Evolutionary conservation across 2,329 filamentous ascomycete species (phyloP), one percentile per base, ranked within the genome.

Genomic region (Rhinocladiella similis): DNA sequence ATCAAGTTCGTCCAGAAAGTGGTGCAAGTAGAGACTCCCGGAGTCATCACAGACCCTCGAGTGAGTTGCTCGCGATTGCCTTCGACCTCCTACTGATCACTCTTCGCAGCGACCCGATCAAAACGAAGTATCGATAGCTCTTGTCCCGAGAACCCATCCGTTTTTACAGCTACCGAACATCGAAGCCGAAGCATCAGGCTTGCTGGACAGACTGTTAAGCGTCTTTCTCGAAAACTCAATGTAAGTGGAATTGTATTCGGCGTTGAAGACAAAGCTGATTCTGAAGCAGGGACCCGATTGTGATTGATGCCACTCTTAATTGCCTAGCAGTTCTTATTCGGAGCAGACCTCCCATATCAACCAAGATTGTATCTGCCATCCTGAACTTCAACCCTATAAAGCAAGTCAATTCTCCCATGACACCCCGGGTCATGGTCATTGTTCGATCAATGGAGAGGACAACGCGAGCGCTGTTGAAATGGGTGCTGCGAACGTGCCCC

Each of bases 1-100:
- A 88, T 97, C 80, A 99, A 99, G 74, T 99, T 99, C 72, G 88
- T 91, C 36, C 93, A 99, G 76, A 86, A 90, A 62, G 90, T 97
- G 43, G 89, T 99, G 43, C 83, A 97, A 63, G 90, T 91, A 16
- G 93, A 99, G 73, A 97, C 91, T 10, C 86, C 87, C n/a, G 90
- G 90, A 46, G 77, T 87, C 56, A 89, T 90, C 64, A 80, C 85
- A 54, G 93, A 97, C 69, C 88, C 89, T 65, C 86, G 90, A 77
- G 90, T 96, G 83, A 72, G 83, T 77, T 60, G 54, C 25, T 27
- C 18, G 38, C 10, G 25, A 39, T 18, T 35, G 12, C 49, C 39
- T 47, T 27, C 20, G 14, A 35, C 50, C 9, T n/a, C 20, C 41
- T 13, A 29, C 42, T 45, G 52, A 58, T 48, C 29, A 33, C 29